Evolutionary conservation across 768 basidiomycete genomes (phyloP).

Genomic region (Hygrophoropsis aurantiaca): DNA sequence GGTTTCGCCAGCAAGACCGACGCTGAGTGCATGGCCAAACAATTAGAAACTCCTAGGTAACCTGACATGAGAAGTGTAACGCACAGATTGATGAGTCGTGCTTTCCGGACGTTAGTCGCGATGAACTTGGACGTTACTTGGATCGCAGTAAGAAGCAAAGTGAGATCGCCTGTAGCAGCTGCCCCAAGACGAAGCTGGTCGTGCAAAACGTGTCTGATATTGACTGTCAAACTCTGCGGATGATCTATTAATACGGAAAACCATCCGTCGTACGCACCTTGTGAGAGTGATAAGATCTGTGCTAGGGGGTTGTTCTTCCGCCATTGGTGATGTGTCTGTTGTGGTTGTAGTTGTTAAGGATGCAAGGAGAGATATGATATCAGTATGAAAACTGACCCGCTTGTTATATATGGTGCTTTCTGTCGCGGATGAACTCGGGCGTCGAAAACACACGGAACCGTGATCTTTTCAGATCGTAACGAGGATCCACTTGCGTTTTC

Average conservation of each 20-base stretch:
- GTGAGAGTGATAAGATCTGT: constrained; percentile 93
- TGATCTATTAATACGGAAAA: not conserved
- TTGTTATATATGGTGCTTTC: constrained; percentile 8
- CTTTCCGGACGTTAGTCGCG: constrained; percentile 95
- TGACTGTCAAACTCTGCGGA: constrained; percentile 4
- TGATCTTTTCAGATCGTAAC: constrained; percentile 6
- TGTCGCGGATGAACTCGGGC: constrained; percentile 20
- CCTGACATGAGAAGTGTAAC: constrained; percentile 27
- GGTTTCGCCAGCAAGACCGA: constrained; percentile 93
- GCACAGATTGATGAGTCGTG: constrained; percentile 94
- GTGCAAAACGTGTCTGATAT: constrained; percentile 75
- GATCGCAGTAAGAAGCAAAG: constrained; percentile 91
- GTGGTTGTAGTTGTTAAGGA: constrained; percentile 2
- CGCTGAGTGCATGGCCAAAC: constrained; percentile 48
- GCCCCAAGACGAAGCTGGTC: constrained; percentile 84
- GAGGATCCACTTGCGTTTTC: constrained; percentile 10
- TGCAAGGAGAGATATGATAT: constrained; percentile 4
- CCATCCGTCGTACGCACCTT: constrained; percentile 53
- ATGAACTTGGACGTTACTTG: constrained; percentile 97
- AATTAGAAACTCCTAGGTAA: no score
- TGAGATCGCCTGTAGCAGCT: constrained; percentile 89
- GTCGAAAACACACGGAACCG: not conserved
- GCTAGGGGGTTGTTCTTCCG: constrained; percentile 65
- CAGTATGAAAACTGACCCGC: not conserved
- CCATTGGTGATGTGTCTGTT: constrained; percentile 19